These are phyloP conservation scores for Aspergillus ibericus DNA, from an alignment of 2,329 filamentous ascomycete species.

Conservation along the genomic window DNA sequence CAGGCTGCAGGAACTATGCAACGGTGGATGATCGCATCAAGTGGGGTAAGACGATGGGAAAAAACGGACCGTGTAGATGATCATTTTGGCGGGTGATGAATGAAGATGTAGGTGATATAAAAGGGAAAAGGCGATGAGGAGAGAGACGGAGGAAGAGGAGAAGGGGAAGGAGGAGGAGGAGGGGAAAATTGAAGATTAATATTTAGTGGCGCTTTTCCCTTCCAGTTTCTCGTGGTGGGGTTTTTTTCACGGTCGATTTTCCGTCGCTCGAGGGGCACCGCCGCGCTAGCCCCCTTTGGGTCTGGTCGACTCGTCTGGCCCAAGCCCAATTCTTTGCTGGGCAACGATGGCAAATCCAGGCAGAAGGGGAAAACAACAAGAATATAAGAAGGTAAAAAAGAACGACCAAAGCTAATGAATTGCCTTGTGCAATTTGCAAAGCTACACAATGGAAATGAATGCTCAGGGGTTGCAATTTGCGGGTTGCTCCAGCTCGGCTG, in stretches of 20 bases:
- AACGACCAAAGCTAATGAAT: neutral
- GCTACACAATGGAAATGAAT: neutral
- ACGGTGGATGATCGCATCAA: neutral
- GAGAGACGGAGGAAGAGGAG: conserved; percentile 25
- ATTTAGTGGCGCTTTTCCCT: conserved; percentile 23
- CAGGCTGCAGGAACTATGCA: neutral
- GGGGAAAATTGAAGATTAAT: conserved; percentile 32
- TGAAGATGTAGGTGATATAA: conserved; percentile 16
- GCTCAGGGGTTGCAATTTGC: neutral
- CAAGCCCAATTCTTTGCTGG: neutral
- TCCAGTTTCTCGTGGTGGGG: conserved; percentile 21
- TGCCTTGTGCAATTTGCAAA: too few relatives aligned
- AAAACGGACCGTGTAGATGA: conserved; percentile 66
- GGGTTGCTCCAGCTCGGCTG: neutral
- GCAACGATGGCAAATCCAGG: neutral
- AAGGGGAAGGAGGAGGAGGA: conserved; percentile 28
- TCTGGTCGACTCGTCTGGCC: conserved; percentile 14
- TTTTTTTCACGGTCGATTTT: conserved; percentile 14
- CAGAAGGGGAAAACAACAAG: neutral
- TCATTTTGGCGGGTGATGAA: conserved; percentile 59
- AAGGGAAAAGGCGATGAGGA: conserved; percentile 27
- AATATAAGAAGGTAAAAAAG: neutral
- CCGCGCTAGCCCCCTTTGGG: conserved; percentile 15
- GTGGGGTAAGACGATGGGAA: neutral
- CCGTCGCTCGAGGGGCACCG: conserved; percentile 15